phyloP scores from a whole-genome alignment of 352 stramenopile species.

The Blastocystis hominis region DNA sequence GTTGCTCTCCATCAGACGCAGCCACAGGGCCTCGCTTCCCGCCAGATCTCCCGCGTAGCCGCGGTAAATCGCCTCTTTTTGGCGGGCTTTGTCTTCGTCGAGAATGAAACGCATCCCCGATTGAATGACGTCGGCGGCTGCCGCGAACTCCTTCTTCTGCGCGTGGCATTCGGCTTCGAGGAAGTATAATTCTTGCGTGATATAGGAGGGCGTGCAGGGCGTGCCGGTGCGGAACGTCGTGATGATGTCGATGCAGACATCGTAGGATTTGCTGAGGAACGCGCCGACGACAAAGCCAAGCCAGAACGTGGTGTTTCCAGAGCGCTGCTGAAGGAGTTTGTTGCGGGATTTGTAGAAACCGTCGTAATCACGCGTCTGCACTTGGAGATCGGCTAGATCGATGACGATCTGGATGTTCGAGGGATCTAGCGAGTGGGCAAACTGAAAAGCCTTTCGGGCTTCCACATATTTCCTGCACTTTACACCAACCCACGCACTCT shows the following conservation, averaged over 20 bases:
- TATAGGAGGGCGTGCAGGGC: background rate
- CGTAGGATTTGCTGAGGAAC: background rate
- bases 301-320: background rate
- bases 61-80: background rate
- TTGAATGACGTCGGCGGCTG: background rate
- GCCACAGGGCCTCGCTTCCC: background rate
- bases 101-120: background rate
- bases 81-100: background rate
- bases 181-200: conserved; percentile 9
- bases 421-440: conserved; percentile 14
- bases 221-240: background rate
- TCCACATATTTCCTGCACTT: background rate
- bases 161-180: background rate
- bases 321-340: background rate
- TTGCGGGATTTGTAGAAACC: conserved; percentile 2
- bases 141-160: background rate
- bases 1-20: background rate
- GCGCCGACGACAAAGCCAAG: conserved; percentile 12
- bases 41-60: background rate
- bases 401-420: conserved; percentile 41
- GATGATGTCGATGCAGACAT: conserved; percentile 48
- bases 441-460: conserved; percentile 36
- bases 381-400: conserved; percentile 26
- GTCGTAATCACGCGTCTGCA: background rate
- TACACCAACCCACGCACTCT: background rate